Evolutionary conservation across 2,329 filamentous ascomycete genomes (phyloP).

Genomic region (Drechslera avenae): DNA sequence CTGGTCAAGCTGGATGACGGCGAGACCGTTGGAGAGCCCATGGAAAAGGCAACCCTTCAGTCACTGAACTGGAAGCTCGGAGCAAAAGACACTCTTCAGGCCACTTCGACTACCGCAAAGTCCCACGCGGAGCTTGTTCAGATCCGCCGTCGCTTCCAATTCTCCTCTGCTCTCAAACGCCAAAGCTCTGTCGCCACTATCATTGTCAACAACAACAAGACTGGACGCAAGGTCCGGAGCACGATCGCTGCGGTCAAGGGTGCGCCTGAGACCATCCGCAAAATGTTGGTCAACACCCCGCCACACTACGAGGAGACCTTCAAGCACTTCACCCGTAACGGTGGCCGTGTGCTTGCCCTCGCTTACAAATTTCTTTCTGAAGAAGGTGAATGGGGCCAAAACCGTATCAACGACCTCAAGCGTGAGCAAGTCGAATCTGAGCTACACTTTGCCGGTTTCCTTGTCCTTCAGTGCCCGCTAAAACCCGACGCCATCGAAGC

Average conservation of each 20-base stretch:
- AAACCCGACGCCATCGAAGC: conserved; percentile 96
- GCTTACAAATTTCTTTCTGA: conserved; percentile 89
- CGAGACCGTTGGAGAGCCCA: conserved; percentile 95
- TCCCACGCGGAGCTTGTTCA: conserved; percentile 76
- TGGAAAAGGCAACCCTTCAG: conserved; percentile 94
- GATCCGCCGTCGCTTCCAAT: conserved; percentile 96
- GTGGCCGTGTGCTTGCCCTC: conserved; percentile 89
- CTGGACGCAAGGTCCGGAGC: conserved; percentile 75
- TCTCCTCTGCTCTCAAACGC: conserved; percentile 93
- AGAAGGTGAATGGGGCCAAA: conserved; percentile 79
- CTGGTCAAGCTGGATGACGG: conserved; percentile 96
- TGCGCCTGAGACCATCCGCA: conserved; percentile 94
- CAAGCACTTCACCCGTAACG: conserved; percentile 97
- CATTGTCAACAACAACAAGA: conserved; percentile 70
- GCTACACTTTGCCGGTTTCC: conserved; percentile 88
- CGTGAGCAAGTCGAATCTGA: conserved; percentile 88
- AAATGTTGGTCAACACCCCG: conserved; percentile 84
- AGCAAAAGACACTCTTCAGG: conserved; percentile 80
- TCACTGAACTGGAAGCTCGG: conserved; percentile 94
- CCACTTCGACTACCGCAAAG: conserved; percentile 62
- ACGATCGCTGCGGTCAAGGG: conserved; percentile 97
- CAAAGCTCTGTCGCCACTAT: conserved; percentile 93
- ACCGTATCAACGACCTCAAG: conserved; percentile 90
- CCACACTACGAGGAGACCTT: conserved; percentile 94
- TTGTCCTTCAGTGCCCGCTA: conserved; percentile 91